These are phyloP conservation scores for Sporisorium graminicola DNA, from an alignment of 1,284 basidiomycete genomes.

Conservation along the genomic window DNA sequence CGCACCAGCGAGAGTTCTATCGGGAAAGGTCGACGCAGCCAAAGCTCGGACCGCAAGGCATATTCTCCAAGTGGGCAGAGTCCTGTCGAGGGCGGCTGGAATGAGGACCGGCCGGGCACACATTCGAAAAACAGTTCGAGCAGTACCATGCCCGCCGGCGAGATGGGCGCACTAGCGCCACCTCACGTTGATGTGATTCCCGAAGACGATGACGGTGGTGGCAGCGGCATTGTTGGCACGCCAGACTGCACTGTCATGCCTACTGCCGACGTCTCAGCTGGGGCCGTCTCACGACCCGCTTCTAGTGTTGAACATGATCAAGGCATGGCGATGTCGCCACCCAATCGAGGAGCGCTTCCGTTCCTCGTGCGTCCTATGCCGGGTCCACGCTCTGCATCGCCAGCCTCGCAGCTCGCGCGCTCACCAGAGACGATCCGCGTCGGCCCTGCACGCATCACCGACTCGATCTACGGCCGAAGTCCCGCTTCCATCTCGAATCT, in stretches of 20 bases:
- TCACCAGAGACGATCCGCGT: constrained; percentile 48
- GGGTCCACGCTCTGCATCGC: constrained; percentile 33
- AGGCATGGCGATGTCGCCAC: constrained; percentile 24
- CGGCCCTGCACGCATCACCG: constrained; percentile 26
- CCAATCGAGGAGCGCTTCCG: constrained; percentile 6
- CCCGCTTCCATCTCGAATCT: constrained; percentile 37
- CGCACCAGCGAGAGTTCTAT: constrained; percentile 42
- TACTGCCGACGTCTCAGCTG: neutral
- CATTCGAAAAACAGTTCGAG: constrained; percentile 41
- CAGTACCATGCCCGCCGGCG: constrained; percentile 24
- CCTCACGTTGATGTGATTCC: constrained; percentile 42
- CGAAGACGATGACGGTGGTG: constrained; percentile 30
- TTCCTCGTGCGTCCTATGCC: constrained; percentile 16
- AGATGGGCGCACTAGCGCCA: constrained; percentile 12
- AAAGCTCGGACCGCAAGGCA: constrained; percentile 23
- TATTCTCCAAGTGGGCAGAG: constrained; percentile 26
- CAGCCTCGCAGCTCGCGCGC: constrained; percentile 38
- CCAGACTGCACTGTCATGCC: constrained; percentile 2
- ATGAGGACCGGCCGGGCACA: constrained; percentile 17
- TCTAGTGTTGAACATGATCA: constrained; percentile 6
- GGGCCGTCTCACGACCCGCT: neutral
- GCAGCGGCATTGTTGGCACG: constrained; percentile 6
- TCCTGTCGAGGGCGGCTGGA: constrained; percentile 15
- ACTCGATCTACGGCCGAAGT: constrained; percentile 45
- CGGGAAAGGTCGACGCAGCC: constrained; percentile 28